Evolutionary conservation across 495 filamentous ascomycete genomes (phyloP), one percentile per base, ranked within the genome.

Genomic region (Hypoxylon subgilvum): DNA sequence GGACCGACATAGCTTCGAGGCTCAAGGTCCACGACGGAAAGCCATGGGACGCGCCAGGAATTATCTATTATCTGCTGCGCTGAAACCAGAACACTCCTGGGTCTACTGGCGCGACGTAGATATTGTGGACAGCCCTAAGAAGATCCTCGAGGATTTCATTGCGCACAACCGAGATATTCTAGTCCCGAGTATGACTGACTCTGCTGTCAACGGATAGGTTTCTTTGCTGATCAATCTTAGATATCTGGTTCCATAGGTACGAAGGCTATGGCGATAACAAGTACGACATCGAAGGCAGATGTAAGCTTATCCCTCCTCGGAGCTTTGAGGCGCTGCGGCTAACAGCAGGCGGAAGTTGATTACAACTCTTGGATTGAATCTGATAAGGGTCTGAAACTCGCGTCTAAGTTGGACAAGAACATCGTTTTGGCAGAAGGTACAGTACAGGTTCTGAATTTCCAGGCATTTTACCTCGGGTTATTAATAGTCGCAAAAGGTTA

Each of bases 351-450:
- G 17, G 61, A n/a, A 96, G 91, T 97, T 66, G 94, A 98, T 71
- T 98, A 97, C 76, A 98, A 98, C 76, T 98, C 94, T 0, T 98
- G 94, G 94, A 86, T 96, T 64, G 94, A 98, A 77, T 95, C 94
- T 13, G 85, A 88, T 35, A 87, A 91, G 70, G 92, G 79, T 47
- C 84, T 86, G 13, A 87, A 84, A 53, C 80, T 97, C 38, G 83
- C 88, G 8, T 71, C 81, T 9, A 84, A 78, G 25, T 81, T 96
- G n/a, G 75, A 85, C 52, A 89, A 90, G 68, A 86, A 96, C 63
- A 76, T 86, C 27, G 79, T 98, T 58, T 74, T 98, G 25, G 94
- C 88, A 25, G 94, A 98, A 82, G 93, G 88, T 87, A 70, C n/a
- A n/a, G n/a, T n/a, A n/a, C n/a, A n/a, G n/a, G n/a, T n/a, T n/a